phyloP scores from a whole-genome alignment of 2,329 filamentous ascomycete species.

The Aspergillus latus region DNA sequence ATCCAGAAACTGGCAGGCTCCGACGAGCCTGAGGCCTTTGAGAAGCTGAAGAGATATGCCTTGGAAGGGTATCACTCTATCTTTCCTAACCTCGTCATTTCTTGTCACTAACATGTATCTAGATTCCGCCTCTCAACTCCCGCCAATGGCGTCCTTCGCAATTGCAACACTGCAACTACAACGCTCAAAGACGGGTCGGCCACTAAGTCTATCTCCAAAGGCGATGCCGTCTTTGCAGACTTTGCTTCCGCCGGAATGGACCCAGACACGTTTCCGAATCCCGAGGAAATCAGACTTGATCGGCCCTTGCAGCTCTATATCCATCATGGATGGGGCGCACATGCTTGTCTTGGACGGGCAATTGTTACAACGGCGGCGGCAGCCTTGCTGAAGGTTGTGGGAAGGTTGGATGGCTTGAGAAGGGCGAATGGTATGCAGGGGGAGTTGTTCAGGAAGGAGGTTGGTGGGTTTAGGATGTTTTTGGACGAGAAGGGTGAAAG shows the following conservation, averaged over 20 bases:
- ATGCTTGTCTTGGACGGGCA: slow-evolving; percentile 58
- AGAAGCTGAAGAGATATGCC: slow-evolving; percentile 16
- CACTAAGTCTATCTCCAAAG: background rate
- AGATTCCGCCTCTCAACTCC: slow-evolving; percentile 18
- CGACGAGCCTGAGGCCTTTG: slow-evolving; percentile 7
- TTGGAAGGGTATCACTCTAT: slow-evolving; percentile 10
- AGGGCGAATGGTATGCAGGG: slow-evolving; percentile 43
- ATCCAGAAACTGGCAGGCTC: slow-evolving; percentile 9
- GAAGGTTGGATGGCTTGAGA: slow-evolving; percentile 41
- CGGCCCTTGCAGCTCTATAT: slow-evolving; percentile 64
- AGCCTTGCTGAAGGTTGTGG: slow-evolving; percentile 42
- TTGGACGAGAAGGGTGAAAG: slow-evolving; percentile 45
- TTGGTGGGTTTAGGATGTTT: slow-evolving; percentile 41
- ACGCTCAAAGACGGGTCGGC: background rate
- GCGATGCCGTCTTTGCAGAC: slow-evolving; percentile 1
- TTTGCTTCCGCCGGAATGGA: slow-evolving; percentile 21
- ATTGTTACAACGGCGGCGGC: slow-evolving; percentile 34
- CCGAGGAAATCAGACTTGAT: slow-evolving; percentile 56
- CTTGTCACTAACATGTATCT: background rate
- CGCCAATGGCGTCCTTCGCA: slow-evolving; percentile 16
- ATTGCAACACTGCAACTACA: background rate
- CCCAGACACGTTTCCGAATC: slow-evolving; percentile 38
- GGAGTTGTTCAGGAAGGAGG: slow-evolving; percentile 40
- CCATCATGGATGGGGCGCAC: slow-evolving; percentile 62
- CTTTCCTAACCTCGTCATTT: background rate